A percentile compares a stretch with the other conserved stretches of the same genome.
Evolutionary conservation across 2,329 filamentous ascomycete species (phyloP).

Genomic region (Fusarium caatingaense): DNA sequence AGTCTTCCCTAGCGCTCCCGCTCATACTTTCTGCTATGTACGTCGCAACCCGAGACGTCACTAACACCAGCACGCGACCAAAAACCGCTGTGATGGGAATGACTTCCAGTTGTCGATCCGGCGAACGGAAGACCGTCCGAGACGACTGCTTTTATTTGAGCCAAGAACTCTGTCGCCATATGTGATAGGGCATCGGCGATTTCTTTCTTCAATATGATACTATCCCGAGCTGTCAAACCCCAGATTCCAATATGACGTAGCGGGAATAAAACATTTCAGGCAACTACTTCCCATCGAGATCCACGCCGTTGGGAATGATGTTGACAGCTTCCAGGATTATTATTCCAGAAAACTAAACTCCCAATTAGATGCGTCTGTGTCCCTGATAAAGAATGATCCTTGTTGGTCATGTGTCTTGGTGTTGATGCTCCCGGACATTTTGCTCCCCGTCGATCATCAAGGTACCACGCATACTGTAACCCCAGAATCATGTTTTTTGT

Average conservation of each 20-base stretch:
- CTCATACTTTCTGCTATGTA: not conserved
- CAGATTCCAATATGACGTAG: slow-evolving; percentile 34
- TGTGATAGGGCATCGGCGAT: slow-evolving; percentile 12
- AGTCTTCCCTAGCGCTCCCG: slow-evolving; percentile 36
- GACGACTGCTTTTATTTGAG: not conserved
- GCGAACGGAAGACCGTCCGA: not conserved
- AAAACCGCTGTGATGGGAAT: slow-evolving; percentile 6
- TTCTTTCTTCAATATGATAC: slow-evolving; percentile 17
- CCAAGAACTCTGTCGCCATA: not conserved
- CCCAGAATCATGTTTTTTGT: not conserved
- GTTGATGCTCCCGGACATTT: slow-evolving; percentile 21
- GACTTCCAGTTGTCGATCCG: slow-evolving; percentile 25
- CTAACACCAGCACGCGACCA: not conserved
- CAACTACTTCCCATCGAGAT: slow-evolving; percentile 22
- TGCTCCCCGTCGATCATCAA: slow-evolving; percentile 18
- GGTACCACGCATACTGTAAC: not conserved
- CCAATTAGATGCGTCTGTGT: not conserved
- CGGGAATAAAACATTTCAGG: not conserved
- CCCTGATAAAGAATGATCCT: slow-evolving; percentile 2
- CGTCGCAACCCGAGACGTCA: slow-evolving; percentile 19
- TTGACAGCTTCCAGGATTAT: slow-evolving; percentile 12
- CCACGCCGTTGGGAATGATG: not conserved
- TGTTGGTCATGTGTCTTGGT: slow-evolving; percentile 5
- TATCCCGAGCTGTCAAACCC: slow-evolving; percentile 12
- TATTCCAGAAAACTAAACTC: slow-evolving; percentile 10